Conservation (phyloP, 1,284 basidiomycete genomes). For the Sporisorium sorghi region DNA sequence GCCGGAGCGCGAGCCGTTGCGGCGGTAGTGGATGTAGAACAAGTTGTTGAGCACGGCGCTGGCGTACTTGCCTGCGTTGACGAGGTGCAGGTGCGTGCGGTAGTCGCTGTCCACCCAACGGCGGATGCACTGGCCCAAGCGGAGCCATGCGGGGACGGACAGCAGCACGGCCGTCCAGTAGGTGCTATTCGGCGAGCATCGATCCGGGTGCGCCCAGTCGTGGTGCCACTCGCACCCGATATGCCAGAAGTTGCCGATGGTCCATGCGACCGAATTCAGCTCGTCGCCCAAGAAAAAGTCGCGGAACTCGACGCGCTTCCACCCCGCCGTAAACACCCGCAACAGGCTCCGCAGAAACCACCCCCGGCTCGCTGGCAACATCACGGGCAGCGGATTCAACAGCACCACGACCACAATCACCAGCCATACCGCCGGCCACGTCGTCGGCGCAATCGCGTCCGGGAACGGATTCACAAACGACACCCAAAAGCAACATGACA, state of each 20-base stretch:
- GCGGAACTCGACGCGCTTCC: slow-evolving; percentile 69
- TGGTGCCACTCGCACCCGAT: slow-evolving; percentile 77
- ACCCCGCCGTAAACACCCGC: slow-evolving; percentile 76
- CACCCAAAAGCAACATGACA: slow-evolving; percentile 86
- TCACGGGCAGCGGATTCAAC: slow-evolving; percentile 81
- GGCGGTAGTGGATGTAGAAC: slow-evolving; percentile 66
- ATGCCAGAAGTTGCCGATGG: slow-evolving; percentile 72
- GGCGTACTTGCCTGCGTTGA: slow-evolving; percentile 76
- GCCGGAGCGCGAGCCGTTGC: slow-evolving; percentile 44
- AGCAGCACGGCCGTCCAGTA: slow-evolving; percentile 72
- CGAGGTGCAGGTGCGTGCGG: slow-evolving; percentile 78
- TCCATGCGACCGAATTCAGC: slow-evolving; percentile 68
- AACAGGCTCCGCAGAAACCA: slow-evolving; percentile 81
- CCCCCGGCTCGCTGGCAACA: slow-evolving; percentile 77
- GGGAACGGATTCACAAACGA: slow-evolving; percentile 75
- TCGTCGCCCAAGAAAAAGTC: slow-evolving; percentile 70
- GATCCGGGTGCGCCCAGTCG: slow-evolving; percentile 48
- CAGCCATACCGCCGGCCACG: slow-evolving; percentile 89
- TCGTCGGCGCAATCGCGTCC: slow-evolving; percentile 60
- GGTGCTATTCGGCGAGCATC: slow-evolving; percentile 57
- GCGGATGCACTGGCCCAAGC: slow-evolving; percentile 85
- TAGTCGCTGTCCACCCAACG: slow-evolving; percentile 81
- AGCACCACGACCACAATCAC: slow-evolving; percentile 76
- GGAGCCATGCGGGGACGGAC: slow-evolving; percentile 77
- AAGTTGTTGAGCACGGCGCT: slow-evolving; percentile 63